Percentiles rank a stretch among this genome's conserved stretches.
Conservation (phyloP, 805 yeast genomes). For the Scheffersomyces ergatensis region DNA sequence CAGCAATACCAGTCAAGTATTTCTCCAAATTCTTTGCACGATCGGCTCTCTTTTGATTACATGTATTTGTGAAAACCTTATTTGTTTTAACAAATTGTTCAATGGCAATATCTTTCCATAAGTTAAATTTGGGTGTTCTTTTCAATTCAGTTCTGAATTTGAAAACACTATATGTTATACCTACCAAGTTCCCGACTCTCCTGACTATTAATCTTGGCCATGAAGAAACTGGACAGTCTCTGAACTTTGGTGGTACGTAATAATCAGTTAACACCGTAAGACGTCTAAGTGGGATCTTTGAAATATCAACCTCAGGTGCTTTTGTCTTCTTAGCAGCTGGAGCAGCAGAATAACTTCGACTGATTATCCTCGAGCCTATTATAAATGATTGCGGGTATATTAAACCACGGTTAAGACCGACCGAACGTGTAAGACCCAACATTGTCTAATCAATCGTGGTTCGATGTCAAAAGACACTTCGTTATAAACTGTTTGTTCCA, state of each 20-base stretch:
- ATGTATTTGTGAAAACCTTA: constrained; percentile 67
- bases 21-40: constrained; percentile 45
- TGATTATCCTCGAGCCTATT: background rate
- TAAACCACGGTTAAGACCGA: too few relatives aligned
- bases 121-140: constrained; percentile 54
- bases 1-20: constrained; percentile 34
- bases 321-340: constrained; percentile 7
- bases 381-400: too few relatives aligned
- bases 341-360: background rate
- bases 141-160: constrained; percentile 44
- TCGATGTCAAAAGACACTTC: too few relatives aligned
- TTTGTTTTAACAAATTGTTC: constrained; percentile 76
- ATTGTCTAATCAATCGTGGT: too few relatives aligned
- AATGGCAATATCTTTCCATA: constrained; percentile 86
- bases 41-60: constrained; percentile 25
- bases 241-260: constrained; percentile 39
- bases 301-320: constrained; percentile 25
- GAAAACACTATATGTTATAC: constrained; percentile 57
- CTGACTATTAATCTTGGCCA: constrained; percentile 52
- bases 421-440: too few relatives aligned
- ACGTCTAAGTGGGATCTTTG: constrained; percentile 36
- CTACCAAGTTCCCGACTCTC: constrained; percentile 63
- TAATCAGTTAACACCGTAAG: constrained; percentile 43
- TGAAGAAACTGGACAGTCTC: constrained; percentile 22
- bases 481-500: too few relatives aligned